A percentile compares a stretch with the other conserved stretches of the same genome.
Conservation (phyloP, 2,329 filamentous ascomycete species). For the Beauveria bassiana region DNA sequence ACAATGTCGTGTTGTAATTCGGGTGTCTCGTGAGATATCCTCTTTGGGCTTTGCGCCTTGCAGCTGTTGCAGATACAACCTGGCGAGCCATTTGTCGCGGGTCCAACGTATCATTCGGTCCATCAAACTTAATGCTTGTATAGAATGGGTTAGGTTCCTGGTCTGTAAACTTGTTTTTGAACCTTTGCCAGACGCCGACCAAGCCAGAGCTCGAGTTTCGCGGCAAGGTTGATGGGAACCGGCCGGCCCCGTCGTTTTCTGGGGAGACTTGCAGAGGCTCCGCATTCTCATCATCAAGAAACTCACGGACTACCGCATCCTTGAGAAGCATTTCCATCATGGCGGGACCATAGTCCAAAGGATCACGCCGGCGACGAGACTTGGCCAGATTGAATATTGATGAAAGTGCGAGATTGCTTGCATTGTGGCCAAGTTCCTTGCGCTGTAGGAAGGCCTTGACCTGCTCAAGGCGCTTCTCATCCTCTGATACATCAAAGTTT, state of each 20-base stretch:
- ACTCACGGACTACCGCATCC: conserved; percentile 89
- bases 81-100: conserved; percentile 84
- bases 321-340: conserved; percentile 96
- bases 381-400: conserved; percentile 60
- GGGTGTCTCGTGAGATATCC: conserved; percentile 85
- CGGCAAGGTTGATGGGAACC: not conserved
- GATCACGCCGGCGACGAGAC: conserved; percentile 60
- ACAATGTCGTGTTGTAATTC: conserved; percentile 86
- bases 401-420: conserved; percentile 68
- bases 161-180: conserved; percentile 49
- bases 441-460: conserved; percentile 90
- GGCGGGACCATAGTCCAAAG: conserved; percentile 83
- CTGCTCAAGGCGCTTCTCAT: conserved; percentile 94
- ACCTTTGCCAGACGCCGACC: conserved; percentile 52
- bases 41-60: conserved; percentile 78
- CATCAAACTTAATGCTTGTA: conserved; percentile 61
- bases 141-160: conserved; percentile 93
- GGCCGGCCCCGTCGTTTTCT: conserved; percentile 15
- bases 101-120: conserved; percentile 70
- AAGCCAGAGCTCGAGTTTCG: conserved; percentile 27
- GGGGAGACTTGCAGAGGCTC: conserved; percentile 22
- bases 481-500: conserved; percentile 97
- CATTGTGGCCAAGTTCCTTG: conserved; percentile 69
- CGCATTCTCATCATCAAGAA: conserved; percentile 62
- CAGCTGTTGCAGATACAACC: conserved; percentile 74